These are phyloP conservation scores for Aspergillus bridgeri DNA, from an alignment of 495 filamentous ascomycete genomes.

Conservation along the genomic window DNA sequence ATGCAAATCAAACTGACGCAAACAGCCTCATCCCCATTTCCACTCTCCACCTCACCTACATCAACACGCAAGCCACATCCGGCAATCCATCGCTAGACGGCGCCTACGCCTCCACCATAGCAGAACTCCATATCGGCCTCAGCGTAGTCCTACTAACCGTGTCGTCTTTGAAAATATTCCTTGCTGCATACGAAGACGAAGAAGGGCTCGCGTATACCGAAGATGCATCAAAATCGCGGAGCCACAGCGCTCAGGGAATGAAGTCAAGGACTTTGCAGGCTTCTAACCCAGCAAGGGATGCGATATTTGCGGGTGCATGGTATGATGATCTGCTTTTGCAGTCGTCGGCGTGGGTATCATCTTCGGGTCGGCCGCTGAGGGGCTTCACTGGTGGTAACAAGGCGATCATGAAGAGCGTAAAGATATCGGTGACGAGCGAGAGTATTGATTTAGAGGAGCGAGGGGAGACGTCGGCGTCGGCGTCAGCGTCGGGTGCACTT, in stretches of 20 bases:
- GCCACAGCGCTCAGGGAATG: background rate
- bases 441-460: background rate
- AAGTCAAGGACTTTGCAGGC: background rate
- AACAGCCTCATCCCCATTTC: conserved; percentile 26
- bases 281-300: background rate
- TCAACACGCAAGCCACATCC: conserved; percentile 18
- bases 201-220: conserved; percentile 30
- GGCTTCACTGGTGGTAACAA: background rate
- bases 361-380: background rate
- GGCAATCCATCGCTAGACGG: conserved; percentile 19
- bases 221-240: background rate
- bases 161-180: conserved; percentile 37
- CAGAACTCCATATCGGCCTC: conserved; percentile 26
- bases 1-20: background rate
- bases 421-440: conserved; percentile 1
- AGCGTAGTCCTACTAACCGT: conserved; percentile 23
- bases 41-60: conserved; percentile 21
- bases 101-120: conserved; percentile 21
- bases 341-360: background rate
- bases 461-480: background rate
- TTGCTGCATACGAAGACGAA: conserved; percentile 35
- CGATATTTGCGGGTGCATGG: background rate
- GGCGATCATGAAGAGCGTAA: background rate
- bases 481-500: background rate
- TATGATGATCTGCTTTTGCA: background rate